Conservation (phyloP, 208 protist genomes). For the Leishmania major region DNA sequence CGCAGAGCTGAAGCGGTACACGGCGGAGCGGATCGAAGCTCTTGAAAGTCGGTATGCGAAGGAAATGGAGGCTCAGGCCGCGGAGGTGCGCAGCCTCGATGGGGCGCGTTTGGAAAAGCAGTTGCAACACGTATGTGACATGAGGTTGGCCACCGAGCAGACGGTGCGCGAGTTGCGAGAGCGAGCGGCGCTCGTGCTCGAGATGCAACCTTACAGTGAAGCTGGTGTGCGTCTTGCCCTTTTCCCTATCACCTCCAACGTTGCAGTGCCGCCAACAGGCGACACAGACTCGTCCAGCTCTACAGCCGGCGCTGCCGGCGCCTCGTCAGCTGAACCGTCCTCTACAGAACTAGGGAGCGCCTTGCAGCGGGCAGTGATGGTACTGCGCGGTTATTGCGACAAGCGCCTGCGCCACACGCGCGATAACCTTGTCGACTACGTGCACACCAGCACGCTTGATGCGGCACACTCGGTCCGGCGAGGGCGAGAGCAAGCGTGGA, state of each 20-base stretch:
- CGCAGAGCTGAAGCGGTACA: constrained; percentile 28
- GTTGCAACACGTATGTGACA: constrained; percentile 31
- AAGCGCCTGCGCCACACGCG: constrained; percentile 36
- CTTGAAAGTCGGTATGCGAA: constrained; percentile 32
- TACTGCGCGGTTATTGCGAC: constrained; percentile 50
- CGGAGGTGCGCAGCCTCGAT: constrained; percentile 41
- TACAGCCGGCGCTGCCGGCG: not conserved
- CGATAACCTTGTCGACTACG: constrained; percentile 52
- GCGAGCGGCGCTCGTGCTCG: constrained; percentile 32
- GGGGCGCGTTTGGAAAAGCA: constrained; percentile 41
- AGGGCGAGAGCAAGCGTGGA: constrained; percentile 40
- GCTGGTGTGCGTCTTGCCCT: constrained; percentile 30
- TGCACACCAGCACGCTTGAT: constrained; percentile 55
- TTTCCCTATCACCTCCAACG: not conserved
- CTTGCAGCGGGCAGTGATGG: constrained; percentile 26
- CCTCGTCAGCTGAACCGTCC: not conserved
- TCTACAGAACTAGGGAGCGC: constrained; percentile 16
- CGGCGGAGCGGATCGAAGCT: constrained; percentile 30
- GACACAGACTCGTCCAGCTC: not conserved
- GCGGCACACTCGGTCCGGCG: constrained; percentile 46
- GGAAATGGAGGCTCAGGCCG: constrained; percentile 27
- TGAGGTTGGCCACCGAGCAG: constrained; percentile 10
- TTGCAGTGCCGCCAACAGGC: not conserved
- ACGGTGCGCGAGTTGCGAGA: constrained; percentile 28
- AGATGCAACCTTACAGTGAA: constrained; percentile 30